A percentile compares a stretch with the other conserved stretches of the same genome.
phyloP scores from a whole-genome alignment of 768 basidiomycete species.

The Tricholomella constricta region DNA sequence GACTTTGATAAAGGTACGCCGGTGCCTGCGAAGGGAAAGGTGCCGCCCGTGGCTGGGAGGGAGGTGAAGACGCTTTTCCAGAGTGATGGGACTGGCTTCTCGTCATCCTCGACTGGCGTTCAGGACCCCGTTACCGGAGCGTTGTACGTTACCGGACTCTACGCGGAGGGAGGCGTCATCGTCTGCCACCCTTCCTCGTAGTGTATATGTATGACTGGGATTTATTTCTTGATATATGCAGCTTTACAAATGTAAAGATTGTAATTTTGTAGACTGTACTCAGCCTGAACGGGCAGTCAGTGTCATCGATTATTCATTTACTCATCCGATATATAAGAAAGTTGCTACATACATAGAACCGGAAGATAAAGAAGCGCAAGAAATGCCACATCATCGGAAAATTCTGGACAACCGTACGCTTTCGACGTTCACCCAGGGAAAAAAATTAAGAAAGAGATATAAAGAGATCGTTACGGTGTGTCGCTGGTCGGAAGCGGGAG shows the following conservation, averaged over 20 bases:
- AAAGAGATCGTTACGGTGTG: constrained; percentile 6
- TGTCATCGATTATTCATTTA: constrained; percentile 3
- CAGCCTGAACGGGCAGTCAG: no score
- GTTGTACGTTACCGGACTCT: constrained; percentile 60
- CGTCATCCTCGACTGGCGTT: constrained; percentile 53
- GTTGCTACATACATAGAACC: constrained; percentile 19
- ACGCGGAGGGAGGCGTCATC: constrained; percentile 54
- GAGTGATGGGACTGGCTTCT: constrained; percentile 66
- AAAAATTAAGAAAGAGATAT: constrained; percentile 2
- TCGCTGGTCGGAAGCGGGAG: constrained; percentile 11
- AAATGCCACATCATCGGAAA: background rate
- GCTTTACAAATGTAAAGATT: no score
- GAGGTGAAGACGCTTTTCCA: constrained; percentile 69
- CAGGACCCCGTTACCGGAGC: constrained; percentile 48
- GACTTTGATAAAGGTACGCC: constrained; percentile 49
- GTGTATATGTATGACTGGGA: background rate
- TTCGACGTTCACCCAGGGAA: constrained; percentile 1
- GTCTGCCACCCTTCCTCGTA: constrained; percentile 37
- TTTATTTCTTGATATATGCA: background rate
- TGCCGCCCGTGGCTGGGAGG: constrained; percentile 35
- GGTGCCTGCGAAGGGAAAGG: constrained; percentile 45
- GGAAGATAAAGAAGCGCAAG: constrained; percentile 11
- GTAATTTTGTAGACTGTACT: no score
- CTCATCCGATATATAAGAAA: constrained; percentile 10
- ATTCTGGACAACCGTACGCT: background rate